Evolutionary conservation across 495 filamentous ascomycete species (phyloP), one percentile per base, ranked within the genome.

Genomic region (Podospora sp.): DNA sequence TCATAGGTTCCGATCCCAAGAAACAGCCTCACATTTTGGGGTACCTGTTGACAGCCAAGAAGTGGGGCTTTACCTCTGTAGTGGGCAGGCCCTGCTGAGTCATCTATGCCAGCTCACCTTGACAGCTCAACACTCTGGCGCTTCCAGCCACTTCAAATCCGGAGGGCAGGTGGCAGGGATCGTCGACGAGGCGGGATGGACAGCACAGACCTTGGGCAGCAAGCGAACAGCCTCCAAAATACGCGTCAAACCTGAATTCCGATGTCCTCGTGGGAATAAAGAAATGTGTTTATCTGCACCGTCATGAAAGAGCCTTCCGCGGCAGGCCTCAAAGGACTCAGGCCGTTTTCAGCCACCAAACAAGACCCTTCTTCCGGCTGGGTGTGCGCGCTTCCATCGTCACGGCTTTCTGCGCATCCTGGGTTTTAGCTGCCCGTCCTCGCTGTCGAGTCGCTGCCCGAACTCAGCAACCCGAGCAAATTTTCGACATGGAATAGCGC

Each of bases 301-400:
- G 68, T 67, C 63, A 68, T 71, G 66, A 73, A 72, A 71, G 68
- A 49, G 36, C 27, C 52, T 4, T 52, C 20, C 20, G 53, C 18
- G 27, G 50, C 18, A 27, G 52, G 21, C 18, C 56, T 69, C 72
- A 74, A 74, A 74, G 72, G 58, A 56, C n/a, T 12, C 35, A 46
- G 65, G 71, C 72, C 71, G 72, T 72, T 75, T 75, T 75, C 72
- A 70, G 67, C 49, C 46, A 66, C 6, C 33, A 64, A 67, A 76
- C 74, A 75, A 76, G 65, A 36, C 24, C 72, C 67, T 76, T 72
- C 65, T 74, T 69, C 73, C 69, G 46, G 71, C 62, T 70, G 67
- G 70, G 68, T 67, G 72, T 72, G 68, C 62, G 60, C 58, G 35
- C 36, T 40, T 51, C 40, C 40, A 27, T 18, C 27, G 11, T 27